Base-by-base conservation (phyloP, 306 rosid species). In the Rosa persica region DNA sequence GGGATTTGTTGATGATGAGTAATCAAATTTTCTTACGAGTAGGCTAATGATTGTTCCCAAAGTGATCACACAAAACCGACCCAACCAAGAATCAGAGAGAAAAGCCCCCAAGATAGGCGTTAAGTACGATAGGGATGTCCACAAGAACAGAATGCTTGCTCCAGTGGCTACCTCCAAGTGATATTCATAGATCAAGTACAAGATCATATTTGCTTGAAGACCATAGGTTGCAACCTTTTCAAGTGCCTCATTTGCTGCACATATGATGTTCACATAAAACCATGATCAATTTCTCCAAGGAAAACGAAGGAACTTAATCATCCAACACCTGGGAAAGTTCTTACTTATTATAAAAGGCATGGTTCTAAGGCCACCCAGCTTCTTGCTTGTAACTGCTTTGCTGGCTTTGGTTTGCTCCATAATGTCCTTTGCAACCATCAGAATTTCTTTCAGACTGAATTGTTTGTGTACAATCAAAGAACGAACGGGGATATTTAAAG, bases 321-420 rank as follows among this genome's bases (percentile, higher is more conserved):
- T 22, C 64, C 22, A 7, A 8, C 30, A 9, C 30, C 9, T 19
- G 25, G 2, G n/a, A 22, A 55, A 2, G 27, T 57, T 19, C 27
- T 66, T 83, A 89, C 97, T 89, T 84, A 91, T 89, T 2, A 91
- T 88, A 76, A 86, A 88, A 12, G 97, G 94, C 89, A 89, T 88
- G 72, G 92, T 89, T 20, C 79, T 80, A 49, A 89, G 82, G 36
- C 97, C 94, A 5, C 94, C 94, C 83, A 61, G 74, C 66, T 87
- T 47, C 69, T 77, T 85, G 73, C 70, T 77, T 73, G 38, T 48
- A 70, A 72, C 69, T 38, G 76, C 60, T 75, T 82, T 75, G 61
- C 72, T 52, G 47, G 74, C 81, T 79, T 80, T 81, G 77, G 69
- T 40, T 79, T 85, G 74, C 81, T 87, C 86, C 83, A 76, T 85